These are phyloP conservation scores for Ophiostoma triangulosporum DNA, from an alignment of 2,329 filamentous ascomycete genomes.

Conservation along the genomic window DNA sequence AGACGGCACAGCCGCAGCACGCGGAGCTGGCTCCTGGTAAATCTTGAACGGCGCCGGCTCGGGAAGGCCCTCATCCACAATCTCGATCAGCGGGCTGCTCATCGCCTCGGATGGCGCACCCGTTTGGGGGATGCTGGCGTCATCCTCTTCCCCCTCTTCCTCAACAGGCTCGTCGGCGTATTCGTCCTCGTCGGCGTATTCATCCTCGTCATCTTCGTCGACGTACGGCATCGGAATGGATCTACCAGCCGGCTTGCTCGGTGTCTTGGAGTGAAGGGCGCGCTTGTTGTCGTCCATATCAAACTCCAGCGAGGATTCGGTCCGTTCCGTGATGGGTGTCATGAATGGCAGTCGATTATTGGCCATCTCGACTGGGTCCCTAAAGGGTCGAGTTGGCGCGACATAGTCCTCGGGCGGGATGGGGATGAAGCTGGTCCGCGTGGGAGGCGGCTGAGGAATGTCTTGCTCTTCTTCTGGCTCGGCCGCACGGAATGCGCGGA, in stretches of 20 bases:
- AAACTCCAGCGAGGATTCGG: conserved; percentile 70
- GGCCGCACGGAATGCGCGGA: conserved; percentile 11
- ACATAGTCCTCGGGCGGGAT: conserved; percentile 79
- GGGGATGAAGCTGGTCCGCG: conserved; percentile 54
- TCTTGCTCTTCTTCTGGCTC: conserved; percentile 15
- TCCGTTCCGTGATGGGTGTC: conserved; percentile 95
- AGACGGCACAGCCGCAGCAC: conserved; percentile 1
- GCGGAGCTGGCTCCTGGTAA: conserved; percentile 23
- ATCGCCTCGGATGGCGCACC: conserved; percentile 1
- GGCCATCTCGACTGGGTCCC: conserved; percentile 64
- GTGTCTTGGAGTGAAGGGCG: conserved; percentile 56
- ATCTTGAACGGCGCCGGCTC: conserved; percentile 16
- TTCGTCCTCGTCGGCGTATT: conserved; percentile 19
- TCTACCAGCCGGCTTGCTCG: conserved; percentile 42
- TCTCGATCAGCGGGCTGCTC: conserved; percentile 48
- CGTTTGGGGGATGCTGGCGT: conserved; percentile 1
- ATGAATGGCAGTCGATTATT: conserved; percentile 94
- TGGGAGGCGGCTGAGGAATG: conserved; percentile 26
- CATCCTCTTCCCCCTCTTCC: conserved; percentile 14
- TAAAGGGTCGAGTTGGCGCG: conserved; percentile 63
- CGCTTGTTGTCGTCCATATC: conserved; percentile 46
- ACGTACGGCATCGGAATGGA: conserved; percentile 13
- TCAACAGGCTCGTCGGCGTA: conserved; percentile 22
- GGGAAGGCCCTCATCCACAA: conserved; percentile 26
- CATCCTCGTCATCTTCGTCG: conserved; percentile 21